phyloP scores from a whole-genome alignment of 2,329 filamentous ascomycete genomes.

The Calonectria fujianensis region DNA sequence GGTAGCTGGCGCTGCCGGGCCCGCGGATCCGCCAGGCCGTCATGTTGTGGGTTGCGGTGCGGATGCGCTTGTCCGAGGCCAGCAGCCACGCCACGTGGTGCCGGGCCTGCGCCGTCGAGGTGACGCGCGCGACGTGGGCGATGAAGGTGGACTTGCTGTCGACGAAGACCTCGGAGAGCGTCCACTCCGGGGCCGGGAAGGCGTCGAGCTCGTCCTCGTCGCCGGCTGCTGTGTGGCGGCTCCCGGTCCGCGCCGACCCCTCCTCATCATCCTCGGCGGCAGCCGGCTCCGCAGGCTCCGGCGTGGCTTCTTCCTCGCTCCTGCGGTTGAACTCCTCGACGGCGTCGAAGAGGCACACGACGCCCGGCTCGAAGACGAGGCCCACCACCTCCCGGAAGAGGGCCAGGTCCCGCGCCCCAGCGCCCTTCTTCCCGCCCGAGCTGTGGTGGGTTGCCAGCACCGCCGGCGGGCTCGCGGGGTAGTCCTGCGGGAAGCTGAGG shows the following conservation, averaged over 20 bases:
- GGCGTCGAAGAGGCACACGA: conserved; percentile 93
- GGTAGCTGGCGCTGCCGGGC: conserved; percentile 73
- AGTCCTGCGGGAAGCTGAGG: conserved; percentile 82
- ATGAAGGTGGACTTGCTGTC: conserved; percentile 94
- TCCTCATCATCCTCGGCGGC: conserved; percentile 47
- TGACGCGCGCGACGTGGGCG: conserved; percentile 83
- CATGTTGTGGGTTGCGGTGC: conserved; percentile 95
- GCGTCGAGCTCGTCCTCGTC: conserved; percentile 47
- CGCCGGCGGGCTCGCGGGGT: conserved; percentile 83
- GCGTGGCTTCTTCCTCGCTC: conserved; percentile 57
- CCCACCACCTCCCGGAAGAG: conserved; percentile 80
- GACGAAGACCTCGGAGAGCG: conserved; percentile 81
- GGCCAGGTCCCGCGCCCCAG: conserved; percentile 82
- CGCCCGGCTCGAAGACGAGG: conserved; percentile 81
- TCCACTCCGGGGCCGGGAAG: conserved; percentile 73
- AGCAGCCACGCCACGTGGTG: conserved; percentile 84
- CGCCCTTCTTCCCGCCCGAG: conserved; percentile 82
- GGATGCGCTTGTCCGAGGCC: conserved; percentile 87
- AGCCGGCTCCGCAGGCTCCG: conserved; percentile 52
- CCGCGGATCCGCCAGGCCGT: conserved; percentile 91
- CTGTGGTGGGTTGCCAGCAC: conserved; percentile 89
- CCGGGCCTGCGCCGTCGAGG: conserved; percentile 82
- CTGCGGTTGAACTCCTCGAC: conserved; percentile 81
- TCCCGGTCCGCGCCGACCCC: not conserved
- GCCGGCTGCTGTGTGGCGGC: conserved; percentile 30